Evolutionary conservation across 768 basidiomycete species (phyloP), one percentile per base, ranked within the genome.

Genomic region (Cystobasidium tubakii): DNA sequence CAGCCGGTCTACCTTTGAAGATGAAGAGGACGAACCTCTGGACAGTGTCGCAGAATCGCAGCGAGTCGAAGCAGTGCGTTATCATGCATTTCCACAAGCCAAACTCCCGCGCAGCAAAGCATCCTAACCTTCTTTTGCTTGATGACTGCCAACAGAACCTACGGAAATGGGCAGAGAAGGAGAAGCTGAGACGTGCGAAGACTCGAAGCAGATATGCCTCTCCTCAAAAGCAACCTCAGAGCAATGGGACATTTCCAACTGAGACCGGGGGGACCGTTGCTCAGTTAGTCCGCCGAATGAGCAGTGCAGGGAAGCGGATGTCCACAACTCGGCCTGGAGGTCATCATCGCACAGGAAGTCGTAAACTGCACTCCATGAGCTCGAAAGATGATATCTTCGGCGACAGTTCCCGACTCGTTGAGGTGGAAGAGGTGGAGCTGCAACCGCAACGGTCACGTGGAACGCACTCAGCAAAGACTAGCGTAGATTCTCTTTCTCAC

Each of bases 151-250:
- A 44, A 33, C 44, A 71, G 69, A 71, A 55, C 23, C 69, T 71
- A 33, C 25, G 55, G 4, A 46, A 53, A 21, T 71, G 69, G 69
- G 69, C 69, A 17, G 54, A 55, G 55, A 71, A 71, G 55, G 69
- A 71, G 69, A 55, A 71, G 34, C 69, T 71, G 69, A 31, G 55
- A 31, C 69, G 69, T 23, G 53, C 50, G 17, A 55, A 71, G 42
- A 71, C 69, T 7, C 50, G 69, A 12, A 71, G 54, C 29, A 27
- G 69, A 27, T 55, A 71, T 55, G 39, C 57, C 21, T 60, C 29
- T 2, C 57, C 57, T 12, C 46, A 60, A 27, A 34, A 29, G 27
- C 57, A 29, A 31, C 4, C 23, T 15, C 29, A 29, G 6, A 23
- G 13, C 27, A 60, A 27, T 27, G 21, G 57, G 12, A 27, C 69